These are phyloP conservation scores for Orbilia oligospora DNA, from an alignment of 2,329 filamentous ascomycete species.

Conservation along the genomic window DNA sequence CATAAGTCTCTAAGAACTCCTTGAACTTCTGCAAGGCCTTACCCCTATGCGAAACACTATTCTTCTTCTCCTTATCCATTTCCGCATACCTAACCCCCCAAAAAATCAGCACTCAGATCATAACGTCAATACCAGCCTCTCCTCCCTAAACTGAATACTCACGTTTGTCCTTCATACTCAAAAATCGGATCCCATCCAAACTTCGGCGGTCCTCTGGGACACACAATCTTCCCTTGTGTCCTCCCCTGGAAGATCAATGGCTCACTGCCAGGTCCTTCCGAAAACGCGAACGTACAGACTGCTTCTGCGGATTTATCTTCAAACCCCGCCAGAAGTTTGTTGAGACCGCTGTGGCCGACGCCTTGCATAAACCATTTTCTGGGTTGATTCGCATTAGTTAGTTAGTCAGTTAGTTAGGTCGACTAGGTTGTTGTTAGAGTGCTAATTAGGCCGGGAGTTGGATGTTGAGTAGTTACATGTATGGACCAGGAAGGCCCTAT, in stretches of 20 bases:
- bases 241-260: constrained; percentile 91
- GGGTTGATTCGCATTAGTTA: constrained; percentile 27
- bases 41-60: constrained; percentile 90
- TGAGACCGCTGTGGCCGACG: constrained; percentile 86
- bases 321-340: constrained; percentile 90
- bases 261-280: constrained; percentile 84
- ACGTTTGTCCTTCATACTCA: constrained; percentile 89
- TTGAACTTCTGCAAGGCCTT: constrained; percentile 90
- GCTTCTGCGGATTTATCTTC: constrained; percentile 92
- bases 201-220: constrained; percentile 69
- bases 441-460: not conserved
- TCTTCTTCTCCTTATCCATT: constrained; percentile 91
- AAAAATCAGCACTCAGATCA: constrained; percentile 6
- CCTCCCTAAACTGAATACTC: constrained; percentile 66
- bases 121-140: not conserved
- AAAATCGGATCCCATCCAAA: constrained; percentile 91
- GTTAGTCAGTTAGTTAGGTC: too few species aligned
- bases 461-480: constrained; percentile 79
- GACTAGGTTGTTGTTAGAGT: not conserved
- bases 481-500: constrained; percentile 87
- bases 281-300: constrained; percentile 96
- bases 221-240: constrained; percentile 71
- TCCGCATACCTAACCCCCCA: constrained; percentile 80
- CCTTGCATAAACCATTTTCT: constrained; percentile 95
- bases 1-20: constrained; percentile 77